phyloP scores from a whole-genome alignment of 2,329 filamentous ascomycete genomes.

The Colletotrichum shisoi region DNA sequence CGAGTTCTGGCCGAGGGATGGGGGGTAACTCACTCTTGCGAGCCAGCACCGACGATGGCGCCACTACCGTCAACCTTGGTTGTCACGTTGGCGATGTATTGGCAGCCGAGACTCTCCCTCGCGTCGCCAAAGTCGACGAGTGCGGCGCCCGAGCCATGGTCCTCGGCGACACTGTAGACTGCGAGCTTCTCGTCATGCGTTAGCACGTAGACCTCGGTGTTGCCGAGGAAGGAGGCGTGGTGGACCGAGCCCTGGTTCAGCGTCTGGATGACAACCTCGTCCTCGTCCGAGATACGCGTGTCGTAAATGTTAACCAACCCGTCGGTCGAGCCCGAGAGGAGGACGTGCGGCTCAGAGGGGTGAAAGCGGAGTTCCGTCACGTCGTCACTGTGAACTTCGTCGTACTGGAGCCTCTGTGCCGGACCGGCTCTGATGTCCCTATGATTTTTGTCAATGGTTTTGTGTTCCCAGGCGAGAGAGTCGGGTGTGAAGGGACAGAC shows the following conservation, averaged over 20 bases:
- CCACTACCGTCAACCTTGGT: conserved; percentile 66
- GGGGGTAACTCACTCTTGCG: conserved; percentile 64
- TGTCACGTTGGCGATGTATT: conserved; percentile 75
- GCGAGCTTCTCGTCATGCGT: conserved; percentile 82
- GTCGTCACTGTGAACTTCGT: conserved; percentile 73
- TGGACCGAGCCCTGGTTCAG: conserved; percentile 80
- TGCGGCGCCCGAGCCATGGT: conserved; percentile 65
- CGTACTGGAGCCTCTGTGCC: conserved; percentile 61
- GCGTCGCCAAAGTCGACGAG: conserved; percentile 72
- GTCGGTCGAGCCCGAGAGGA: conserved; percentile 81
- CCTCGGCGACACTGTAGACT: conserved; percentile 73
- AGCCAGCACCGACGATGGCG: conserved; percentile 70
- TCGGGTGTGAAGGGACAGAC: conserved; percentile 7
- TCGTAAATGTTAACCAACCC: conserved; percentile 81
- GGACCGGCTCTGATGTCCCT: conserved; percentile 67
- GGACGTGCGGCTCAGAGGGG: conserved; percentile 64
- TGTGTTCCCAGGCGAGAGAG: not conserved
- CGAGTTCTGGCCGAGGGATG: not conserved
- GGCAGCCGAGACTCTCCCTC: conserved; percentile 69
- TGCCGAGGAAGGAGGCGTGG: conserved; percentile 74
- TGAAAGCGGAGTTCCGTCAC: conserved; percentile 70
- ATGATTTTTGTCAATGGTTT: conserved; percentile 34
- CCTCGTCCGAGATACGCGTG: conserved; percentile 73
- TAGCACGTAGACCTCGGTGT: conserved; percentile 72
- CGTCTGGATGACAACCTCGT: conserved; percentile 79